phyloP scores from a whole-genome alignment of 768 basidiomycete species.

The Fomitopsis serialis region DNA sequence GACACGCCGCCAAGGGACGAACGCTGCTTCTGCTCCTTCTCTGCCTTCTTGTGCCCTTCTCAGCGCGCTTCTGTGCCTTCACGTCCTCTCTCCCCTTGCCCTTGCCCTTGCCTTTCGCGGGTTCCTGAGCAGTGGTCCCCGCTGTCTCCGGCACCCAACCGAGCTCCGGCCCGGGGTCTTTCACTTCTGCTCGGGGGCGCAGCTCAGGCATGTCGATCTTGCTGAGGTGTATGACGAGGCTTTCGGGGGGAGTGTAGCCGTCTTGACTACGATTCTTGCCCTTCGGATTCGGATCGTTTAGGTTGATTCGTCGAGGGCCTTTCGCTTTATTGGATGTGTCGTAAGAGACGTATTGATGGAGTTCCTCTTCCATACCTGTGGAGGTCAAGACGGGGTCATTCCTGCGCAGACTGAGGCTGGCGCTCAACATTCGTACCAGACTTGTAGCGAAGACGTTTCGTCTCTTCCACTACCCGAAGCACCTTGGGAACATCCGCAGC shows the following conservation, averaged over 20 bases:
- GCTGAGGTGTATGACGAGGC: slow-evolving; percentile 70
- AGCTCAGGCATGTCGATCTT: slow-evolving; percentile 88
- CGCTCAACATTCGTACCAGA: slow-evolving; percentile 39
- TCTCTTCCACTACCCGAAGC: slow-evolving; percentile 73
- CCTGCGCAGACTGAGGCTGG: background rate
- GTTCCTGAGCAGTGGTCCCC: background rate
- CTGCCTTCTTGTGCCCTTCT: slow-evolving; percentile 26
- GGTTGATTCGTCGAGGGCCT: slow-evolving; percentile 62
- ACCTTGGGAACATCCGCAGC: slow-evolving; percentile 70
- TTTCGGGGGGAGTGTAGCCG: slow-evolving; percentile 60
- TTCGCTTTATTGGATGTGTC: slow-evolving; percentile 37
- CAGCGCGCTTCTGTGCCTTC: slow-evolving; percentile 24
- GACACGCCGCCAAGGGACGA: background rate
- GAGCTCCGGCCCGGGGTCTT: background rate
- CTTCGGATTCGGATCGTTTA: slow-evolving; percentile 43
- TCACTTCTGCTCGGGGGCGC: slow-evolving; percentile 39
- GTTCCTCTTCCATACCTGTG: slow-evolving; percentile 45
- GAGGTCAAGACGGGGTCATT: background rate
- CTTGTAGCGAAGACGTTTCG: slow-evolving; percentile 73
- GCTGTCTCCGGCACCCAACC: background rate
- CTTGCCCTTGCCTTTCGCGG: slow-evolving; percentile 4
- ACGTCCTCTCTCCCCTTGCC: slow-evolving; percentile 11
- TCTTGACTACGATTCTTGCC: slow-evolving; percentile 34
- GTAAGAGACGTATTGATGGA: slow-evolving; percentile 75
- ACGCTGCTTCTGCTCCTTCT: slow-evolving; percentile 31